These are phyloP conservation scores for Trichosanthes truncata DNA, from an alignment of 306 rosid species.

Conservation along the genomic window DNA sequence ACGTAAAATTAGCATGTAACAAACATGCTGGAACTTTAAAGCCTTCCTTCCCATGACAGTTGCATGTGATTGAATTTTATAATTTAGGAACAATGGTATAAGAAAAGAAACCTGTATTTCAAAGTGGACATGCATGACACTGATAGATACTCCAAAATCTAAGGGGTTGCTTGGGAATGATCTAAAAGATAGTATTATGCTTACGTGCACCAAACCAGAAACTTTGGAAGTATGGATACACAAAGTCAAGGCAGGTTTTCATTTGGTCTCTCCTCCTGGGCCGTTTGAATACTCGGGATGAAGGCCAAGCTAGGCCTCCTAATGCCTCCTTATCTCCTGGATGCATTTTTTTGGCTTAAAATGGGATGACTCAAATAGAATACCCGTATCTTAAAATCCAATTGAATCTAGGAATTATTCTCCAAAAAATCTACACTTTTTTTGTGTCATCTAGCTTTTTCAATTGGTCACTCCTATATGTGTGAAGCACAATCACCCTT, in stretches of 20 bases:
- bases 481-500: neutral
- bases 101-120: neutral
- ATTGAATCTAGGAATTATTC: neutral
- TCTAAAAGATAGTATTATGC: neutral
- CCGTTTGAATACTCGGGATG: neutral
- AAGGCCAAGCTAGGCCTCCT: neutral
- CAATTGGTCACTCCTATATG: neutral
- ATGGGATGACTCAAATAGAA: neutral
- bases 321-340: neutral
- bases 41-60: neutral
- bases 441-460: neutral
- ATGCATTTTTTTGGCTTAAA: neutral
- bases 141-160: neutral
- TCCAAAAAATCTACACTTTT: neutral
- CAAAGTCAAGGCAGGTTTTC: neutral
- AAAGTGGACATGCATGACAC: neutral
- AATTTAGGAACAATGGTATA: neutral
- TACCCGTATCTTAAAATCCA: neutral
- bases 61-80: neutral
- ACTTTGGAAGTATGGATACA: neutral
- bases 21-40: neutral
- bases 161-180: neutral
- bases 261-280: neutral
- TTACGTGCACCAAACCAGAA: neutral
- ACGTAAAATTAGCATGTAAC: neutral